Conservation (phyloP, 805 yeast species). For the Hanseniaspora hatyaiensis region DNA sequence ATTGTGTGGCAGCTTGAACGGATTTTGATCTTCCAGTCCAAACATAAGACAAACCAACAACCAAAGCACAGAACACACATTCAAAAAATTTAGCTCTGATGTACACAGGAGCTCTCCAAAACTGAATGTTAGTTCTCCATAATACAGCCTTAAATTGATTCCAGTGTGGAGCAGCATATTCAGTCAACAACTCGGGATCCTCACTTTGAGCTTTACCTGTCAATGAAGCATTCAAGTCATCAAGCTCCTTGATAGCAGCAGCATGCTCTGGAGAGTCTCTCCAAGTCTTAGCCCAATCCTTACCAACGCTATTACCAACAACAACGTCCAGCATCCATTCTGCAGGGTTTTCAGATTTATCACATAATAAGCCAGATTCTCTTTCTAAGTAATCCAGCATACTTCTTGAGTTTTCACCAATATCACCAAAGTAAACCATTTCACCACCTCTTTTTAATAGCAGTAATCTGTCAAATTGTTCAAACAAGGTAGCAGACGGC, state of each 20-base stretch:
- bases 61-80: constrained; percentile 42
- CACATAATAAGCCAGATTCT: constrained; percentile 61
- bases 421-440: constrained; percentile 73
- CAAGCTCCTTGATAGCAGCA: constrained; percentile 43
- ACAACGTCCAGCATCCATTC: constrained; percentile 45
- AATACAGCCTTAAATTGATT: constrained; percentile 38
- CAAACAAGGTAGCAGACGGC: constrained; percentile 59
- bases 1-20: constrained; percentile 53
- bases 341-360: constrained; percentile 54
- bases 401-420: constrained; percentile 50
- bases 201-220: constrained; percentile 27
- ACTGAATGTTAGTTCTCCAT: constrained; percentile 44
- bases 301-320: constrained; percentile 47
- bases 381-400: constrained; percentile 57
- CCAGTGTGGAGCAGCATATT: constrained; percentile 36
- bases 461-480: constrained; percentile 55
- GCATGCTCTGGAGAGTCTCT: constrained; percentile 37
- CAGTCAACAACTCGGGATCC: constrained; percentile 31
- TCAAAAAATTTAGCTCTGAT: constrained; percentile 47
- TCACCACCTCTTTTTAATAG: constrained; percentile 64
- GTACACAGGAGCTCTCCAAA: constrained; percentile 54
- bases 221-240: constrained; percentile 40
- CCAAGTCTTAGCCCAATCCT: constrained; percentile 62
- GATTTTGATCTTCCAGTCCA: constrained; percentile 43
- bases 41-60: constrained; percentile 60